phyloP scores from a whole-genome alignment of 768 basidiomycete species.

The Lanmaoa rubissima region DNA sequence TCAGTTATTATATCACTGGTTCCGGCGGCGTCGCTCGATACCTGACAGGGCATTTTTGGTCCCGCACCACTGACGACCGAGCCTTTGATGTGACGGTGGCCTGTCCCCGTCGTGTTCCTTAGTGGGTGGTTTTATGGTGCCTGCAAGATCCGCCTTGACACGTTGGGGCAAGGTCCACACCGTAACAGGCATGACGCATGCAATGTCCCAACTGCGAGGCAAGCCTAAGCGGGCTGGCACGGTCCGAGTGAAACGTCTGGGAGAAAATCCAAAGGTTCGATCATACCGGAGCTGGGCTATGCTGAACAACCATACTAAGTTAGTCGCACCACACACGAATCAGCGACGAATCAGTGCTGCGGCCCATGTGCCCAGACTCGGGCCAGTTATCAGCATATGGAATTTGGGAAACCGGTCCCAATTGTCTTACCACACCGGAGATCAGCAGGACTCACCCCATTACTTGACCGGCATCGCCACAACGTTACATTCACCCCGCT shows the following conservation, averaged over 20 bases:
- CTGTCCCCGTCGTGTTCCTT: neutral
- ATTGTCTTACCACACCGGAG: constrained; percentile 13
- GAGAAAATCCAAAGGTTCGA: constrained; percentile 26
- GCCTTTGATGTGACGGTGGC: neutral
- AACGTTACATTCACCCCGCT: constrained; percentile 8
- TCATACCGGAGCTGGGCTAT: constrained; percentile 32
- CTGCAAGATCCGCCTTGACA: constrained; percentile 18
- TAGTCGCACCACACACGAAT: constrained; percentile 10
- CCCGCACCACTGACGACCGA: neutral
- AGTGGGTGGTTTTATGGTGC: neutral
- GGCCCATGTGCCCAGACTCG: constrained; percentile 10
- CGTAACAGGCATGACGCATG: neutral
- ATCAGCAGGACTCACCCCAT: constrained; percentile 14
- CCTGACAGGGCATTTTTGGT: neutral
- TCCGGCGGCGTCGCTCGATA: constrained; percentile 18
- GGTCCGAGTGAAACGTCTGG: constrained; percentile 16
- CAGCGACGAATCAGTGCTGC: neutral
- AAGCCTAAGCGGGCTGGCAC: constrained; percentile 9
- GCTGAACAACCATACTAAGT: constrained; percentile 19
- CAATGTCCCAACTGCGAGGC: constrained; percentile 9
- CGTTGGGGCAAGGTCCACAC: neutral
- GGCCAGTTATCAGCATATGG: constrained; percentile 2
- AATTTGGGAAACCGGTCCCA: constrained; percentile 18
- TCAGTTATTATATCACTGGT: neutral
- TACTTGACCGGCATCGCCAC: constrained; percentile 26